Base-by-base conservation (phyloP, 2,329 filamentous ascomycete genomes). In the Aspergillus calidoustus region DNA sequence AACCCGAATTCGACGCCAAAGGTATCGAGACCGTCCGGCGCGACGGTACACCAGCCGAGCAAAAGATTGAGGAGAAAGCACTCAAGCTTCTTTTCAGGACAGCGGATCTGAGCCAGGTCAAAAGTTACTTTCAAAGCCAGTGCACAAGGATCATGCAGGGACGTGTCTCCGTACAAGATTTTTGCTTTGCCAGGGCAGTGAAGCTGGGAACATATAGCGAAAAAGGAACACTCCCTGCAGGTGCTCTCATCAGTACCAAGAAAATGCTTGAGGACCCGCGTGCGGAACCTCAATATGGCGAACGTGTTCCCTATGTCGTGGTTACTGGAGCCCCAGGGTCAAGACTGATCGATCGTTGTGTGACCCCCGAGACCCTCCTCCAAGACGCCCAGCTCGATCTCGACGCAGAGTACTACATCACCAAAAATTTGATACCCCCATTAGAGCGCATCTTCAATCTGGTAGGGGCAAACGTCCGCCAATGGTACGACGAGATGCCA, bases 401-500 rank as follows among this genome's bases (percentile, higher is more conserved):
- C 19, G 95, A 99, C 72, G 89, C 93, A 0, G 93, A 97, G 69
- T 99, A 99, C 78, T 99, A 99, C 80, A 98, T 99, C 71, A 87
- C 86, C 19, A 98, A 97, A 80, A 98, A 97, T 73, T 74, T 99
- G 8, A 96, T 99, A 54, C 95, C 95, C 6, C 95, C 95, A 0
- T 84, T 99, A 0, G 94, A 98, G 76, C 89, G 95, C 30, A 97
- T 99, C 66, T 97, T 99, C 81, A 97, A 95, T 71, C 88, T 99
- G 3, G 91, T 98, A 2, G 95, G 95, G 7, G 95, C 93, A 34
- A 96, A 95, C 73, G 91, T 98, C 0, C 82, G 91, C 19, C 85
- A 87, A 62, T 99, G 95, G 95, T 98, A 93, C 72, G 92, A 97
- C 65, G 93, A 97, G 77, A 96, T 98, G 92, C 94, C 94, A 50